Conservation (phyloP, 163 green algal species). For the Volvox carteri region DNA sequence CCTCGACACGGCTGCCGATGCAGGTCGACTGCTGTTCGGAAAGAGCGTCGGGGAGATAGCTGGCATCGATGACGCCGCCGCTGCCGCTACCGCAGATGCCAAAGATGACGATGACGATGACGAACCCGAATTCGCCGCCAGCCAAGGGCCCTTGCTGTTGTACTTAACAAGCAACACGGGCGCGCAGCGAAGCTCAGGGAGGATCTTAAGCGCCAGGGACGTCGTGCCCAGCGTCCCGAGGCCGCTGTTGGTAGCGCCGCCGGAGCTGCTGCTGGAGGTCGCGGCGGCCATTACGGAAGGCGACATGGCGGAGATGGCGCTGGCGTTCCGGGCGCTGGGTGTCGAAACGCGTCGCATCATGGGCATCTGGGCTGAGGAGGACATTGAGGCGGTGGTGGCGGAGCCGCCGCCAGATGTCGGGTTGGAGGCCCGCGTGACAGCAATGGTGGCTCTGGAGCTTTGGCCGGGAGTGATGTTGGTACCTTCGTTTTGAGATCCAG, state of each 20-base stretch:
- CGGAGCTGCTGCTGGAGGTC: neutral
- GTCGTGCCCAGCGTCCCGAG: neutral
- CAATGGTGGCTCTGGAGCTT: no score
- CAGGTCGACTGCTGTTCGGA: neutral
- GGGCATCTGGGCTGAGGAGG: no score
- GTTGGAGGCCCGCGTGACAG: no score
- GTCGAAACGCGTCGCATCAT: no score
- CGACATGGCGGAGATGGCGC: neutral
- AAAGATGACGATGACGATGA: neutral
- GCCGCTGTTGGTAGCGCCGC: neutral
- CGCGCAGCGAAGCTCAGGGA: constrained; percentile 35
- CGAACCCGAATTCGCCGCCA: neutral
- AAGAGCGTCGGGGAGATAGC: neutral
- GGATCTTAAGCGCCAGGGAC: constrained; percentile 1
- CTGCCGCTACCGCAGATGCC: neutral
- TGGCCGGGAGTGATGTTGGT: neutral
- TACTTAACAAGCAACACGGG: constrained; percentile 49
- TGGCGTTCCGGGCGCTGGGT: neutral
- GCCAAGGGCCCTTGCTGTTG: constrained; percentile 41
- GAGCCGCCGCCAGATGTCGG: neutral
- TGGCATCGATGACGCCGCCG: neutral
- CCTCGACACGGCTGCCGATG: neutral
- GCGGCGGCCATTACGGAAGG: no score
- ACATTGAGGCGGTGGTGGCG: no score
- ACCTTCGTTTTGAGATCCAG: neutral